Evolutionary conservation across 805 yeast species (phyloP).

Genomic region (Candida manassasensis): DNA sequence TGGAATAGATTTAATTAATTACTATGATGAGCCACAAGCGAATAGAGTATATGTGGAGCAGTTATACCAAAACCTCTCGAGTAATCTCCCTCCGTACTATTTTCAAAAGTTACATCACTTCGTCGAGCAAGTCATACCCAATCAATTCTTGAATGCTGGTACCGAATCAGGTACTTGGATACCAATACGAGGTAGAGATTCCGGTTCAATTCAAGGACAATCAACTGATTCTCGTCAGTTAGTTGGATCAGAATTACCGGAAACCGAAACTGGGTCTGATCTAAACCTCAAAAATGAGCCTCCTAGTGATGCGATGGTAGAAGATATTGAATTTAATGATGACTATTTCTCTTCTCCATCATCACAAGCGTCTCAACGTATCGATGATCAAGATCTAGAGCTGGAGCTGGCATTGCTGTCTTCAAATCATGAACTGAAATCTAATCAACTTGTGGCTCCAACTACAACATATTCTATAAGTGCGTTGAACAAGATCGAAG

Average conservation of each 20-base stretch:
- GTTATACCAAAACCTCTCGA: background rate
- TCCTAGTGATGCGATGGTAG: conserved; percentile 1
- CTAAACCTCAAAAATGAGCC: background rate
- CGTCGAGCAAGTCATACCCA: background rate
- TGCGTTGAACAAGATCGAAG: background rate
- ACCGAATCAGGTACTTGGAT: too few relatives aligned
- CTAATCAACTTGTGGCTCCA: background rate
- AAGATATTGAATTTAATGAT: conserved; percentile 4
- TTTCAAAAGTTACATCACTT: conserved; percentile 1
- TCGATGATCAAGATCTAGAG: background rate
- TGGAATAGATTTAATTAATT: conserved; percentile 4
- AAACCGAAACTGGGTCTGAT: too few relatives aligned
- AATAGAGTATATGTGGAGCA: background rate
- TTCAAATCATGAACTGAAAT: background rate
- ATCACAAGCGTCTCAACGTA: background rate
- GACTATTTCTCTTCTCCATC: conserved; percentile 2
- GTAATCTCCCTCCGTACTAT: conserved; percentile 1
- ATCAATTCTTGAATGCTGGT: background rate
- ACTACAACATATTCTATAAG: background rate
- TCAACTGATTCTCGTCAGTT: too few relatives aligned
- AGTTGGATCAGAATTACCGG: too few relatives aligned
- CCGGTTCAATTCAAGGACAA: too few relatives aligned
- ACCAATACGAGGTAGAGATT: too few relatives aligned
- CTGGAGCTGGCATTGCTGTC: too few relatives aligned
- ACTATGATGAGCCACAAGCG: background rate